phyloP scores from a whole-genome alignment of 208 protist species.

The Acanthamoeba royreba region DNA sequence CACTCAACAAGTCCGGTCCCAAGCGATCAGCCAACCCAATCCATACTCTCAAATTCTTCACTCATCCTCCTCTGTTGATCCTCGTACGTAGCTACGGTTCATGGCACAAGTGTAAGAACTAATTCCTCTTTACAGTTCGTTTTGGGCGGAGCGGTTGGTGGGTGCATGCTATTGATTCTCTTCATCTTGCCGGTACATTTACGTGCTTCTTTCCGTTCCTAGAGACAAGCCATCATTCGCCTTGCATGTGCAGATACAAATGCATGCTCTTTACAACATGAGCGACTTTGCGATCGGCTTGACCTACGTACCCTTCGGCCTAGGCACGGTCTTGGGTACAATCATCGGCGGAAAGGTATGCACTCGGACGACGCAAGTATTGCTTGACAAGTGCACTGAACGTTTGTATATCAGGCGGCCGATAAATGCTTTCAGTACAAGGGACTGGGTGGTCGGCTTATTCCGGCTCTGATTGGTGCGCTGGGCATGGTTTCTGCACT shows the following conservation, averaged over 20 bases:
- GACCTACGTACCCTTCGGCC: not conserved
- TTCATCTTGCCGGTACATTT: not conserved
- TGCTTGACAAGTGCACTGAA: not conserved
- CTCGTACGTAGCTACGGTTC: not conserved
- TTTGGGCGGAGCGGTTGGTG: not conserved
- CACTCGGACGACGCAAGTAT: not conserved
- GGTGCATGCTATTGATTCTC: not conserved
- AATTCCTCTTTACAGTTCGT: not conserved
- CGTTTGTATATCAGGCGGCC: no score
- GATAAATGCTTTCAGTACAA: not conserved
- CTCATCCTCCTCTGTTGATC: not conserved
- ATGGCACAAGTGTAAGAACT: not conserved
- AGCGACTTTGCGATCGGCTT: not conserved
- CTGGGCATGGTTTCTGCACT: not conserved
- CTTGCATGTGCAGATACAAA: not conserved
- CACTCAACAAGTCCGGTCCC: not conserved
- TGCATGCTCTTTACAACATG: not conserved
- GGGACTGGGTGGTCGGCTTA: not conserved
- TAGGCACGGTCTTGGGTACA: not conserved
- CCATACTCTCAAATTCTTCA: not conserved
- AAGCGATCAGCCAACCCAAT: constrained; percentile 8
- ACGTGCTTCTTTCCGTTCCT: not conserved
- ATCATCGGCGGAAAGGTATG: not conserved
- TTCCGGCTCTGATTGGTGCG: not conserved
- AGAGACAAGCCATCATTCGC: not conserved